Evolutionary conservation across 163 green algal species (phyloP).

Genomic region (Chloromonas sp.): DNA sequence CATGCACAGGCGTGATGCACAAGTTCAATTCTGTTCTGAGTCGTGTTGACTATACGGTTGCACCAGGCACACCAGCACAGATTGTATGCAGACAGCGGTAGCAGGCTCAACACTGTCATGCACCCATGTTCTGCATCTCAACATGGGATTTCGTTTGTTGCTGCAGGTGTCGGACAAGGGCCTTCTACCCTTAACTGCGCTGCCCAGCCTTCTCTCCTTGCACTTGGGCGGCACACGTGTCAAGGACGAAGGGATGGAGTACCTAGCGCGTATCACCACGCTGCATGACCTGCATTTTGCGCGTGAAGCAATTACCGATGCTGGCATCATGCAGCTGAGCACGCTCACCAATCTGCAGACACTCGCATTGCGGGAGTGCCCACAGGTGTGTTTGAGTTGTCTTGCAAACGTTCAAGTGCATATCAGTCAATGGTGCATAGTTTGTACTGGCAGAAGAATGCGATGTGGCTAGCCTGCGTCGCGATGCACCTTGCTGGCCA

Average conservation of each 20-base stretch:
- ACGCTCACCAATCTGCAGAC: conserved; percentile 36
- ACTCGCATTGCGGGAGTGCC: conserved; percentile 44
- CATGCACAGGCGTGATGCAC: background rate
- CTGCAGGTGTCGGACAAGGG: conserved; percentile 41
- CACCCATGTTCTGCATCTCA: background rate
- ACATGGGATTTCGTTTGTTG: background rate
- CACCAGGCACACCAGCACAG: too few species aligned
- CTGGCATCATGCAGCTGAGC: conserved; percentile 34
- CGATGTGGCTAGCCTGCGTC: too few species aligned
- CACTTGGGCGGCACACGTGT: conserved; percentile 45
- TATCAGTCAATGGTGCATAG: too few species aligned
- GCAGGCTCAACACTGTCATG: background rate
- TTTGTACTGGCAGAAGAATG: too few species aligned
- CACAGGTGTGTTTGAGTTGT: conserved; percentile 17
- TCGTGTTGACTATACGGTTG: too few species aligned
- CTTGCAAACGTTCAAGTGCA: background rate
- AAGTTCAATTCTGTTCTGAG: too few species aligned
- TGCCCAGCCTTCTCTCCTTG: conserved; percentile 28
- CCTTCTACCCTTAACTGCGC: conserved; percentile 33
- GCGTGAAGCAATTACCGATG: conserved; percentile 43
- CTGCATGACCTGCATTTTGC: conserved; percentile 35
- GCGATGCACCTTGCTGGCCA: too few species aligned
- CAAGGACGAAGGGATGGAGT: conserved; percentile 40
- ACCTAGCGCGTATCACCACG: conserved; percentile 31
- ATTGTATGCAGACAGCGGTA: too few species aligned